Evolutionary conservation across 1,284 basidiomycete species (phyloP).

Genomic region (Apiotrichum gracile): DNA sequence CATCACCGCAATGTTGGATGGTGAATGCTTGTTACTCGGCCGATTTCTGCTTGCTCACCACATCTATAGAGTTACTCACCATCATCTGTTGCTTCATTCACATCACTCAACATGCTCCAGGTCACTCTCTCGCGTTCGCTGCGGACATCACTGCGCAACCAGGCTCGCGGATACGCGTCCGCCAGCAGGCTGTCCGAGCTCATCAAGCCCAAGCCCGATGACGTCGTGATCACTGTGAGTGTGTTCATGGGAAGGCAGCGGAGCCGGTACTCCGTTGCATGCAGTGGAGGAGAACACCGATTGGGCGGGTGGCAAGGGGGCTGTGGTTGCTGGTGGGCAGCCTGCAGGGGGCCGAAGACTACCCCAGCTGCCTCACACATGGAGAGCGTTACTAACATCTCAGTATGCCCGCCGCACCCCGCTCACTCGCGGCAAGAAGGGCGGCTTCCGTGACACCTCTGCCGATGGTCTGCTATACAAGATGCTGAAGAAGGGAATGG

Average conservation of each 20-base stretch:
- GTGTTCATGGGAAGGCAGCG: not conserved
- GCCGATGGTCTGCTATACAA: slow-evolving; percentile 25
- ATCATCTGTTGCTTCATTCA: not conserved
- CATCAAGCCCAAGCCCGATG: slow-evolving; percentile 58
- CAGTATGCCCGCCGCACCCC: slow-evolving; percentile 47
- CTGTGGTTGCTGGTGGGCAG: no score
- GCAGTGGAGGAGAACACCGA: not conserved
- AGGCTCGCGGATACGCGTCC: slow-evolving; percentile 2
- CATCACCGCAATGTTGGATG: no score
- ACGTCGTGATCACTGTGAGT: slow-evolving; percentile 80
- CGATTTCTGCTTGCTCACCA: no score
- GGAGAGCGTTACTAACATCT: not conserved
- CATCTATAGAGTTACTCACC: not conserved
- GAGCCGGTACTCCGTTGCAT: not conserved
- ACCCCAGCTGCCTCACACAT: not conserved
- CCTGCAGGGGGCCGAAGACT: no score
- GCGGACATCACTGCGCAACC: not conserved
- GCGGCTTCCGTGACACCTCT: slow-evolving; percentile 26
- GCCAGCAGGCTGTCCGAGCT: slow-evolving; percentile 7
- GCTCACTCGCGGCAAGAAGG: slow-evolving; percentile 27
- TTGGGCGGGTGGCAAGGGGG: no score
- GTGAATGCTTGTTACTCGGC: no score
- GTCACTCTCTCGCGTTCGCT: not conserved
- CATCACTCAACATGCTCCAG: slow-evolving; percentile 1
- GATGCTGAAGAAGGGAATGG: slow-evolving; percentile 21